Base-by-base conservation (phyloP, 2,329 filamentous ascomycete genomes). In the Madurella fahalii region DNA sequence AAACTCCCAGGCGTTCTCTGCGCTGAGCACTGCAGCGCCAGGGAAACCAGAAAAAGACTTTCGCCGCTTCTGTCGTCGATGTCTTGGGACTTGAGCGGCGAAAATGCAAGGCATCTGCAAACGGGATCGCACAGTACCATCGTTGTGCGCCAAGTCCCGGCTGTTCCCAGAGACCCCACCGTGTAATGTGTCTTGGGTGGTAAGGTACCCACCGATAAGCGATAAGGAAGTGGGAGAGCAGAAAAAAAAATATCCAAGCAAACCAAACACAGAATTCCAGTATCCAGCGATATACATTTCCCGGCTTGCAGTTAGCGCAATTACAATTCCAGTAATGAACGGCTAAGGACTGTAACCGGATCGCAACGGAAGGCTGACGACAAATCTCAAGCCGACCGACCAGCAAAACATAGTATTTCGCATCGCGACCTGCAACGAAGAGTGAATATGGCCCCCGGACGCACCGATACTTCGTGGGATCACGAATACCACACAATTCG, bases 401-500 rank as follows among this genome's bases (percentile, higher is more conserved):
- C 39, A 12, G 9, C 17, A 30, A 32, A 44, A 42, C 42, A n/a
- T 34, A 46, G 11, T 15, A 34, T 12, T 12, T 15, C 13, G 34
- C 34, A 43, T 37, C 13, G 20, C 16, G 30, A 17, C 32, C 40
- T 39, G 47, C 48, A 40, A 43, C 39, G n/a, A 39, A 42, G 54
- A 37, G 34, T 37, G 11, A 58, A 63, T 62, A 86, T 85, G 82
- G 75, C 76, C 58, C 78, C 77, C 55, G 52, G 47, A 30, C 59
- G 39, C 9, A 61, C 66, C 47, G 52, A 63, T 57, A 89, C 85
- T 51, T 76, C 83, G 69, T 96, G 93, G 93, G 83, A 90, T 62
- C 85, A 89, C 70, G 82, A 91, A 64, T 97, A 89, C 74, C 82
- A 96, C 70, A 95, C 90, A 4, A 74, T 92, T 56, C 85, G 90